These are phyloP conservation scores for Plasmodium cynomolgi DNA, from an alignment of 169 alveolate species.

Conservation along the genomic window DNA sequence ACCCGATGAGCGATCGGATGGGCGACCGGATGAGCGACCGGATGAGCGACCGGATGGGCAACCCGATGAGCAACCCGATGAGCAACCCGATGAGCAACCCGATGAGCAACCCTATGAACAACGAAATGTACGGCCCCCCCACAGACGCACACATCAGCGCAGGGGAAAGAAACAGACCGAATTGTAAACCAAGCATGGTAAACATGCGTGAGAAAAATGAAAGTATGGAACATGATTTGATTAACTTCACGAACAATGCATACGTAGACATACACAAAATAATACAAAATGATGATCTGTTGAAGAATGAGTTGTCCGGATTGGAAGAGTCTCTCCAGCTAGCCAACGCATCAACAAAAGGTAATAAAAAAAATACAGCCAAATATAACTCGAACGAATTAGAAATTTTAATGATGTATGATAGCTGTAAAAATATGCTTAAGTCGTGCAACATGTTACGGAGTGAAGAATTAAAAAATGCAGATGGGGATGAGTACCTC, in stretches of 20 bases:
- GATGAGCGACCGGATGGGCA: no score
- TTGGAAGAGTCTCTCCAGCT: conserved; percentile 38
- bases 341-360: not conserved
- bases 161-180: not conserved
- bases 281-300: conserved; percentile 40
- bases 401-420: conserved; percentile 19
- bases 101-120: not conserved
- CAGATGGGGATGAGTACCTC: conserved; percentile 7
- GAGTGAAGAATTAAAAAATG: conserved; percentile 18
- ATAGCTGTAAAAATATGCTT: conserved; percentile 22
- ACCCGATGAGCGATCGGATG: not conserved
- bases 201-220: conserved; percentile 1
- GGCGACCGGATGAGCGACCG: not conserved
- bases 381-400: conserved; percentile 2
- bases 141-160: not conserved
- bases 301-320: conserved; percentile 43
- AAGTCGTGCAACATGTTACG: conserved; percentile 1
- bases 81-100: not conserved
- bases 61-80: not conserved
- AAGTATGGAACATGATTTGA: conserved; percentile 30
- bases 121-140: not conserved
- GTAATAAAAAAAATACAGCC: not conserved
- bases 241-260: conserved; percentile 37
- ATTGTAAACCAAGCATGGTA: not conserved
- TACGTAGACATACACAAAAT: conserved; percentile 61